A percentile compares a stretch with the other conserved stretches of the same genome.
phyloP scores from a whole-genome alignment of 768 basidiomycete genomes.

The Leccinum arenicola region DNA sequence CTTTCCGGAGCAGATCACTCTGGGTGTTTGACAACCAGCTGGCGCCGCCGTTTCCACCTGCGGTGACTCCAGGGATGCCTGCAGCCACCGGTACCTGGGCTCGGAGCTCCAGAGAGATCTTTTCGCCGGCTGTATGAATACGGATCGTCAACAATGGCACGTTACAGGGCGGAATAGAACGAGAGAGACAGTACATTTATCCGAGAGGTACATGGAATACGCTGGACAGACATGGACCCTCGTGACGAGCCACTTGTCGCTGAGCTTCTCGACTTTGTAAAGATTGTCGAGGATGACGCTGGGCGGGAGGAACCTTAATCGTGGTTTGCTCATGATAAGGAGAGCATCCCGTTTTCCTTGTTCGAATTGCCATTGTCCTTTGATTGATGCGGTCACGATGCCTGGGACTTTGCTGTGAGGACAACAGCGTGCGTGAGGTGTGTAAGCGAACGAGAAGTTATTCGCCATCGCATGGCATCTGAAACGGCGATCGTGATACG shows the following conservation, averaged over 20 bases:
- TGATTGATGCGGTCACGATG: constrained; percentile 30
- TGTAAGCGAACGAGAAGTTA: not conserved
- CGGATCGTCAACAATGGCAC: not conserved
- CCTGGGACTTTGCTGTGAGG: constrained; percentile 19
- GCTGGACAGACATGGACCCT: constrained; percentile 32
- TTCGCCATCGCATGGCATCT: not conserved
- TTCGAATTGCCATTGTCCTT: constrained; percentile 35
- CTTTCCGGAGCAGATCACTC: constrained; percentile 23
- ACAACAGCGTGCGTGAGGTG: not conserved
- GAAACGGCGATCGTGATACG: constrained; percentile 1
- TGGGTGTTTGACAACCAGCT: constrained; percentile 24
- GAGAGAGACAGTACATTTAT: constrained; percentile 15
- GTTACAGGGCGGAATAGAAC: not conserved
- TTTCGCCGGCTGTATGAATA: constrained; percentile 20
- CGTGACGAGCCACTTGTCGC: constrained; percentile 34
- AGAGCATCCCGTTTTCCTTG: constrained; percentile 32
- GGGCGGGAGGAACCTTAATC: constrained; percentile 17
- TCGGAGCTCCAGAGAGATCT: constrained; percentile 22
- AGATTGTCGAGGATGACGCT: constrained; percentile 25
- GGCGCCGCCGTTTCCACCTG: constrained; percentile 10
- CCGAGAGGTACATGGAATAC: constrained; percentile 32
- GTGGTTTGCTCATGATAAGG: constrained; percentile 33
- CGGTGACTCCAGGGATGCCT: constrained; percentile 3
- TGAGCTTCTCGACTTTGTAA: constrained; percentile 22
- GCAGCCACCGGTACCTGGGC: constrained; percentile 13